Conservation (phyloP, 1,139 yeast species). For the Yamadazyma atlantica region DNA sequence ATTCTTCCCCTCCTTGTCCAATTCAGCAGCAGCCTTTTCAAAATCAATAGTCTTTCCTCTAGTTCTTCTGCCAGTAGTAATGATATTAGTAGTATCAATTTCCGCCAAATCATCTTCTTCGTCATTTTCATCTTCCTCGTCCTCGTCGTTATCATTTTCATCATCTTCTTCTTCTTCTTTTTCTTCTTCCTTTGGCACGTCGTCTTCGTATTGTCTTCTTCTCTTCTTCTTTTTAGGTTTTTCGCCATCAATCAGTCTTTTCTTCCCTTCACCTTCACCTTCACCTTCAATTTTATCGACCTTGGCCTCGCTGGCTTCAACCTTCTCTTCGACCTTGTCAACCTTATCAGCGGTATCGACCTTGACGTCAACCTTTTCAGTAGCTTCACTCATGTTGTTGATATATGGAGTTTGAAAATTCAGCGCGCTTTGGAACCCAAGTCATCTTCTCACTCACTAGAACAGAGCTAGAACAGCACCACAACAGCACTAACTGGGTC, state of each 20-base stretch:
- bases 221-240: constrained; percentile 35
- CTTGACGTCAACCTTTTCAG: too few species aligned
- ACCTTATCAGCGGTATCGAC: too few species aligned
- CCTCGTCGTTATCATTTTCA: constrained; percentile 43
- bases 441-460: too few species aligned
- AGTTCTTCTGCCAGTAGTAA: constrained; percentile 83
- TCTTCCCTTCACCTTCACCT: constrained; percentile 14
- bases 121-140: constrained; percentile 53
- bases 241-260: constrained; percentile 17
- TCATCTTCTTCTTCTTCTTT: constrained; percentile 61
- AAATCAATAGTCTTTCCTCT: constrained; percentile 89
- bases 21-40: constrained; percentile 75
- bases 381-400: too few species aligned
- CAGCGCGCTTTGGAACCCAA: too few species aligned
- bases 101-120: constrained; percentile 80
- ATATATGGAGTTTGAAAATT: too few species aligned
- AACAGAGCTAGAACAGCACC: too few species aligned
- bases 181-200: constrained; percentile 44
- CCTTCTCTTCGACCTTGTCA: constrained; percentile 6
- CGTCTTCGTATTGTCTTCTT: constrained; percentile 51
- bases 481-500: too few species aligned
- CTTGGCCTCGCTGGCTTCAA: constrained; percentile 6
- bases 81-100: constrained; percentile 82
- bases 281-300: constrained; percentile 6
- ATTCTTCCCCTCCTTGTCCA: constrained; percentile 51